Evolutionary conservation across 352 stramenopile species (phyloP), one percentile per base, ranked within the genome.

Genomic region (Phytopythium helicoides): DNA sequence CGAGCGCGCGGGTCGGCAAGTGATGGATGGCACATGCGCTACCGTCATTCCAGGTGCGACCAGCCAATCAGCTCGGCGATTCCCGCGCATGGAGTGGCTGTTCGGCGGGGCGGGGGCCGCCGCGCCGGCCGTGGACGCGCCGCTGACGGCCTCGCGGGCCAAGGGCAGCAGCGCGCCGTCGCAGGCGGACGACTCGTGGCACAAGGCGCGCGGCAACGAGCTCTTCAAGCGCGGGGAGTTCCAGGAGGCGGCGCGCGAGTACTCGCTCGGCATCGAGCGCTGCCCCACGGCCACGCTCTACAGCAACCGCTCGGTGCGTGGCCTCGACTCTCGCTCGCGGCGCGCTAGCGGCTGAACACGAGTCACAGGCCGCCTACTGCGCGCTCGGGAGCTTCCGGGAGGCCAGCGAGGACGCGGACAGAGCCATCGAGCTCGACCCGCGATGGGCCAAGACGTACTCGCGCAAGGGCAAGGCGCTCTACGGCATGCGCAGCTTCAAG

Each of bases 381-480:
- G 80, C 71, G 5, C 53, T 93, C 4, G 76, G 72, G 0, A 56
- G 61, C 11, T 93, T 73, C 50, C 62, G 76, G 19, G 34, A 65
- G 33, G 80, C 82, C 15, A 60, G 78, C 46, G 45, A 52, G 36
- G 82, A 93, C 39, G 82, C 82, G 1, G 73, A 87, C 21, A 58
- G 55, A 9, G 82, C 82, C 41, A 87, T 89, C 36, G 55, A 54
- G 6, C 52, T 93, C 36, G 80, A 93, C 26, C 66, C 78, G 36
- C 64, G 69, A 6, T 92, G 81, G 81, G 73, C 76, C 33, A 89
- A 89, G 55, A 82, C 73, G 19, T 82, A 84, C 59, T 93, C 82
- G 22, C 64, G 82, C 42, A 89, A 93, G 42, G 82, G 82, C 58
- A 93, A 93, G 51, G 82, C 82, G 26, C 62, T 87, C 21, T 93